Evolutionary conservation across 2,329 filamentous ascomycete species (phyloP), one percentile per base, ranked within the genome.

Genomic region (Fusarium foetens): DNA sequence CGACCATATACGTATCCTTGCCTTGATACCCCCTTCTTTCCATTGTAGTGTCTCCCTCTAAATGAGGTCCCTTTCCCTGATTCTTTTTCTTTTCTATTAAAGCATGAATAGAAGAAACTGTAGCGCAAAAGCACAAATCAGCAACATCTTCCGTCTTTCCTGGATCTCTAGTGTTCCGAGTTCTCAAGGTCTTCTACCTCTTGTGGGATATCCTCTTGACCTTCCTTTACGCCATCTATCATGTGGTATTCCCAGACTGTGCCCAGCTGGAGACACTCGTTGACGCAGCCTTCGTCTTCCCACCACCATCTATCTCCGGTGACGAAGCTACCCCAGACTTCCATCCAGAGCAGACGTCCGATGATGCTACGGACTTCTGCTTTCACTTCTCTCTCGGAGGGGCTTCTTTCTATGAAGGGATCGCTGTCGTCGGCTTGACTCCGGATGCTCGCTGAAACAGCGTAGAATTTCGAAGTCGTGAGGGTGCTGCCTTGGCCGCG

Each of bases 171-270:
- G n/a, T 41, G 38, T 6, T 54, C 21, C 58, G 60, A 48, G 13
- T 25, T 53, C 59, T 58, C 19, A 19, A 55, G 42, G 17, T 27
- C 35, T 31, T 64, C 51, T 38, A 58, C 43, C 29, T 57, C 61
- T 25, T 62, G 42, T 63, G 51, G 35, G 25, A n/a, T 58, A 4
- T 66, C 41, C 31, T 42, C 48, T 59, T 82, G 83, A 4, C 31
- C 39, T 60, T 82, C 83, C 74, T 88, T 90, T 33, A 89, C 83
- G 3, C 86, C 88, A 61, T 88, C 84, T 63, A 91, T 86, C 25
- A 88, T 79, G 57, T 84, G 84, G 74, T 89, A 90, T 70, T 90
- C 86, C 88, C 88, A 91, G 60, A 84, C 83, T 1, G 89, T 91
- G 8, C 84, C 84, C 67, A 86, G 76, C 60, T 84, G 79, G 21